Evolutionary conservation across 768 basidiomycete species (phyloP).

Genomic region (Mycena sanguinolenta): DNA sequence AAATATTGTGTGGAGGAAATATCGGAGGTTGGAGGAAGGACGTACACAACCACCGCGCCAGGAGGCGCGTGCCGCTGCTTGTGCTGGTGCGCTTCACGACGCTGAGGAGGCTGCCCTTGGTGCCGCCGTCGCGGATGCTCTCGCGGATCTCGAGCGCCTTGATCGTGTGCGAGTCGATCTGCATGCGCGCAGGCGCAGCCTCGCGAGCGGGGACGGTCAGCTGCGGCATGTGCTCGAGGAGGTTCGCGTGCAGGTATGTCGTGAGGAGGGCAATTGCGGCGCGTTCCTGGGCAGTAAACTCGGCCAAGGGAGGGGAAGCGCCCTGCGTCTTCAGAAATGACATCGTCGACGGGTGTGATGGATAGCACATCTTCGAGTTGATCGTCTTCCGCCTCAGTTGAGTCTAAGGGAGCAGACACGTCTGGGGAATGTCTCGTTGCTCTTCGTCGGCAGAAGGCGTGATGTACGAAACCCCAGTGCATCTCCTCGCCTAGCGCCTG

Average conservation of each 20-base stretch:
- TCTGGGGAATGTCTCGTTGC: background rate
- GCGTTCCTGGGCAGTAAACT: slow-evolving; percentile 58
- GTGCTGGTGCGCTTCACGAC: slow-evolving; percentile 84
- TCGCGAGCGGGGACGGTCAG: slow-evolving; percentile 73
- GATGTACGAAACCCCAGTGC: slow-evolving; percentile 67
- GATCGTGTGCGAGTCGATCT: slow-evolving; percentile 90
- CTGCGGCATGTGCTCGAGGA: slow-evolving; percentile 84
- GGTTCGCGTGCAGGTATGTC: slow-evolving; percentile 71
- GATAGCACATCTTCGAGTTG: background rate
- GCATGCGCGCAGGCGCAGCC: slow-evolving; percentile 72
- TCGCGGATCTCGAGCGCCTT: slow-evolving; percentile 90
- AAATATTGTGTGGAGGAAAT: slow-evolving; percentile 40
- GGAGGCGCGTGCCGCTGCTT: slow-evolving; percentile 79
- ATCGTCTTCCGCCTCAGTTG: background rate
- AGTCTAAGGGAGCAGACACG: background rate
- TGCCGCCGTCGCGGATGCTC: slow-evolving; percentile 77
- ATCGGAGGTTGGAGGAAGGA: slow-evolving; percentile 56
- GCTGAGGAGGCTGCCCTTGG: slow-evolving; percentile 80
- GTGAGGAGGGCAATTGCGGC: slow-evolving; percentile 74
- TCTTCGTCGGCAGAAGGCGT: slow-evolving; percentile 27
- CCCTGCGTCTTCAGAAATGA: slow-evolving; percentile 17
- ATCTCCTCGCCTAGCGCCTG: slow-evolving; percentile 66
- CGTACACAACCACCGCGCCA: slow-evolving; percentile 85
- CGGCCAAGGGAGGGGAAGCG: slow-evolving; percentile 26
- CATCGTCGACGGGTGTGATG: slow-evolving; percentile 33